Percentiles rank a stretch among this genome's conserved stretches.
phyloP scores from a whole-genome alignment of 2,329 filamentous ascomycete genomes.

The Bisporella sp. region DNA sequence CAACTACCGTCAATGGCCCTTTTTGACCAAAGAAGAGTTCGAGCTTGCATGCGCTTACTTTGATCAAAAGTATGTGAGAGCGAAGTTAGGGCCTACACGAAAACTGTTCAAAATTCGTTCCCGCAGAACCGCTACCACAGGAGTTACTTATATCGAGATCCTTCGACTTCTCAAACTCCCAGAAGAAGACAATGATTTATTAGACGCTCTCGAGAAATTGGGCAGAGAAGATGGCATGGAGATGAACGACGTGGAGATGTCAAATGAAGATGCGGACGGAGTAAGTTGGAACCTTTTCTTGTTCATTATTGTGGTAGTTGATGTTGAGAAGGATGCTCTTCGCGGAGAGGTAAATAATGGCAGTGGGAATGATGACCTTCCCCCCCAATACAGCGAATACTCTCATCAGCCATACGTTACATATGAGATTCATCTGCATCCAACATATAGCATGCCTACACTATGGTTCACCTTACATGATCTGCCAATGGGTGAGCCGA shows the following conservation, averaged over 20 bases:
- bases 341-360: not conserved
- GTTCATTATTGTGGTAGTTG: not conserved
- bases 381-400: slow-evolving; percentile 19
- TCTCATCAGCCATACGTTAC: slow-evolving; percentile 36
- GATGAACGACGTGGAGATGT: slow-evolving; percentile 17
- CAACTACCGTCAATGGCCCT: slow-evolving; percentile 46
- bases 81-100: slow-evolving; percentile 47
- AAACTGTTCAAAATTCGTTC: slow-evolving; percentile 47
- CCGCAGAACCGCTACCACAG: slow-evolving; percentile 28
- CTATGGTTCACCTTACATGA: slow-evolving; percentile 67
- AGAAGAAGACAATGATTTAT: slow-evolving; percentile 22
- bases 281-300: slow-evolving; percentile 12
- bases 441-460: slow-evolving; percentile 67
- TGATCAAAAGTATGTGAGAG: slow-evolving; percentile 51
- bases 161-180: slow-evolving; percentile 21
- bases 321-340: slow-evolving; percentile 18
- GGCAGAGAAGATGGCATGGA: slow-evolving; percentile 5
- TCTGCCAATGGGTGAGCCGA: slow-evolving; percentile 45
- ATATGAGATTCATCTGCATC: slow-evolving; percentile 70
- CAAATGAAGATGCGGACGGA: slow-evolving; percentile 22
- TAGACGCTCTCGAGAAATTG: slow-evolving; percentile 18
- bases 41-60: slow-evolving; percentile 56
- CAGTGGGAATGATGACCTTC: not conserved
- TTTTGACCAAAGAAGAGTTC: slow-evolving; percentile 56
- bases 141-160: slow-evolving; percentile 24